A percentile compares a stretch with the other conserved stretches of the same genome.
phyloP scores from a whole-genome alignment of 345 rosid species.

The Adansonia digitata region DNA sequence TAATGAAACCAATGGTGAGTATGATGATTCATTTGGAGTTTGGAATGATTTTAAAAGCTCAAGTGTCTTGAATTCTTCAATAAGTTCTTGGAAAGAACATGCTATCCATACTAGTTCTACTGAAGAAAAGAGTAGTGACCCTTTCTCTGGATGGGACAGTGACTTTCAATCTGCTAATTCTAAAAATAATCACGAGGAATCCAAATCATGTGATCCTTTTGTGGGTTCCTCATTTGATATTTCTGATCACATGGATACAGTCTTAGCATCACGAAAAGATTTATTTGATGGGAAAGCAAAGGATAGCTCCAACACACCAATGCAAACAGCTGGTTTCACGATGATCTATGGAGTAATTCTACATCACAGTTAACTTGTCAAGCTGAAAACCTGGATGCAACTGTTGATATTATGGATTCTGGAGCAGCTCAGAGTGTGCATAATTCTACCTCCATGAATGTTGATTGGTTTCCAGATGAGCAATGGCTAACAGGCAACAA shows the following conservation, averaged over 20 bases:
- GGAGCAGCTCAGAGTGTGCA: slow-evolving; percentile 15
- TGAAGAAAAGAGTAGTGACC: slow-evolving; percentile 26
- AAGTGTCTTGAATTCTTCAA: slow-evolving; percentile 24
- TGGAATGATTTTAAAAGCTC: slow-evolving; percentile 53
- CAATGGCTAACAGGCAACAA: slow-evolving; percentile 32
- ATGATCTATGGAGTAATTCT: slow-evolving; percentile 35
- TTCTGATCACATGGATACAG: slow-evolving; percentile 51
- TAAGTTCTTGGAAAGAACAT: slow-evolving; percentile 20
- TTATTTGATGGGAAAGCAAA: slow-evolving; percentile 21
- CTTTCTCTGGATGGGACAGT: slow-evolving; percentile 50
- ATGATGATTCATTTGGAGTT: slow-evolving; percentile 28
- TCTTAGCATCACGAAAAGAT: slow-evolving; percentile 46
- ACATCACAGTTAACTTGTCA: slow-evolving; percentile 12
- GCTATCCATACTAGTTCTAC: slow-evolving; percentile 16
- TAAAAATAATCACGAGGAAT: slow-evolving; percentile 20
- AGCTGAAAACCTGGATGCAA: slow-evolving; percentile 20
- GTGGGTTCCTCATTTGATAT: slow-evolving; percentile 40
- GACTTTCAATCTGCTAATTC: slow-evolving; percentile 44
- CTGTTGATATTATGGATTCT: slow-evolving; percentile 18
- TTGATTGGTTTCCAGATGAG: slow-evolving; percentile 41
- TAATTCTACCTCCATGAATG: slow-evolving; percentile 26
- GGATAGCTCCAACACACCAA: slow-evolving; percentile 31
- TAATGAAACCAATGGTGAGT: slow-evolving; percentile 26
- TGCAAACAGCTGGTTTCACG: slow-evolving; percentile 42
- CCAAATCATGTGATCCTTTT: slow-evolving; percentile 34